These are phyloP conservation scores for Cyclotella sp. DNA, from an alignment of 108 stramenopile species.

Conservation along the genomic window DNA sequence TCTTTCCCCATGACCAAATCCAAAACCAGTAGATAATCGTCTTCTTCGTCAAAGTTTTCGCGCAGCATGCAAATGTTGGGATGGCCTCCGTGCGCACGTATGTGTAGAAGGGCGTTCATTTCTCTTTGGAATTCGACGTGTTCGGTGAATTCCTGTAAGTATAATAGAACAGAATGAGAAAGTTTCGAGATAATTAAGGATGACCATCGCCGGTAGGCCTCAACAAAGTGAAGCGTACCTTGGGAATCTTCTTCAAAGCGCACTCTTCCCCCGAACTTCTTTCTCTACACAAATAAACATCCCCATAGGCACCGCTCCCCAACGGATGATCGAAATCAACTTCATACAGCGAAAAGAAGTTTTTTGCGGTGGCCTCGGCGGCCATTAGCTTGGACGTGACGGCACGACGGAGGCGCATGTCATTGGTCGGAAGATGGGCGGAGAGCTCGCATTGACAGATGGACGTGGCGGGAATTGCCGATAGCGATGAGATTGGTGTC, in stretches of 20 bases:
- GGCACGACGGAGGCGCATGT: constrained; percentile 35
- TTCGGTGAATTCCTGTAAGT: constrained; percentile 58
- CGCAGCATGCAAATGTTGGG: constrained; percentile 80
- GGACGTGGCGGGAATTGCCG: neutral
- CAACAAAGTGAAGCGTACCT: constrained; percentile 23
- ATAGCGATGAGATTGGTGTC: neutral
- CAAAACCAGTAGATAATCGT: constrained; percentile 70
- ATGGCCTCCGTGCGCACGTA: constrained; percentile 78
- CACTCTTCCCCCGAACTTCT: constrained; percentile 56
- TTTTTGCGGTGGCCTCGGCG: constrained; percentile 23
- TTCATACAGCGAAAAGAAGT: constrained; percentile 46
- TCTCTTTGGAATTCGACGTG: constrained; percentile 72
- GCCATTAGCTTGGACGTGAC: constrained; percentile 46
- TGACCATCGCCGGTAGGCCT: neutral
- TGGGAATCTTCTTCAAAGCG: constrained; percentile 84
- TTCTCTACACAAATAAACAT: constrained; percentile 67
- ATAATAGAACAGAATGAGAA: neutral
- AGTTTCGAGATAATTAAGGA: neutral
- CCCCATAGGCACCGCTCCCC: constrained; percentile 66
- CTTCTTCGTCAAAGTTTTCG: constrained; percentile 78
- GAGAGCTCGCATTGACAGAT: constrained; percentile 24
- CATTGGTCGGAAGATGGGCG: constrained; percentile 3
- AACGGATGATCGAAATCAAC: constrained; percentile 51
- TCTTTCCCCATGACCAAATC: constrained; percentile 86
- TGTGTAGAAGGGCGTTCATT: constrained; percentile 79